Base-by-base conservation (phyloP, 2,329 filamentous ascomycete species). In the Fusarium falciforme region DNA sequence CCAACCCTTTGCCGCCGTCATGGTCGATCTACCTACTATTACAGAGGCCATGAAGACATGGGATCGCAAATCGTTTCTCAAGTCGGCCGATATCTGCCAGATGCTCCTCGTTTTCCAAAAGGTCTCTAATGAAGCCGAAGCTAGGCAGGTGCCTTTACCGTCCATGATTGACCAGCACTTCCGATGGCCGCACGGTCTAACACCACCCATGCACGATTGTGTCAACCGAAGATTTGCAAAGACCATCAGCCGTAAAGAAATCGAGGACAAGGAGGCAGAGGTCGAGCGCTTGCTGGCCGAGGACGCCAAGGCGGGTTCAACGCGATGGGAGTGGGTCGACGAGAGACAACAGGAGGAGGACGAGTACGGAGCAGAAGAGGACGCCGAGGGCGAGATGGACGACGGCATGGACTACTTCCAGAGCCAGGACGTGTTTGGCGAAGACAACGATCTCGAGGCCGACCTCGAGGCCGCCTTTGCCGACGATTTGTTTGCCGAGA, bases 1-100 rank as follows among this genome's bases (percentile, higher is more conserved):
- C 6, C 89, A 90, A 61, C 87, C 89, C 58, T 97, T 94, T 80
- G 95, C 93, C 0, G 94, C 93, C 27, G 89, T 92, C 22, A 87
- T 97, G 81, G 92, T 97, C 10, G 94, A 97, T 77, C 84, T 98
- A 35, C 95, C 95, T 1, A 96, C 93, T 68, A 93, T 98, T 67
- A 92, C 95, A 6, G 95, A 98, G 80, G 93, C 92, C 9, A 95
- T 96, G 93, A 98, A 98, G 86, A 95, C 93, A 68, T 98, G 94
- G 93, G 95, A 97, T 80, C 92, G 92, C 79, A 94, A 93, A 79
- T 89, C 92, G 20, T 94, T 95, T 86, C 94, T 95, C 86, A 98
- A 98, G 84, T 93, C 93, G 10, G 93, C 93, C 35, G 95, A 98
- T 79, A 90, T 97, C 36, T 94, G 93, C 76, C 94, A 97, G 84